Percentiles rank a stretch among this genome's conserved stretches.
Evolutionary conservation across 257 asterid genomes (phyloP).

Genomic region (Euphrasia confusa): DNA sequence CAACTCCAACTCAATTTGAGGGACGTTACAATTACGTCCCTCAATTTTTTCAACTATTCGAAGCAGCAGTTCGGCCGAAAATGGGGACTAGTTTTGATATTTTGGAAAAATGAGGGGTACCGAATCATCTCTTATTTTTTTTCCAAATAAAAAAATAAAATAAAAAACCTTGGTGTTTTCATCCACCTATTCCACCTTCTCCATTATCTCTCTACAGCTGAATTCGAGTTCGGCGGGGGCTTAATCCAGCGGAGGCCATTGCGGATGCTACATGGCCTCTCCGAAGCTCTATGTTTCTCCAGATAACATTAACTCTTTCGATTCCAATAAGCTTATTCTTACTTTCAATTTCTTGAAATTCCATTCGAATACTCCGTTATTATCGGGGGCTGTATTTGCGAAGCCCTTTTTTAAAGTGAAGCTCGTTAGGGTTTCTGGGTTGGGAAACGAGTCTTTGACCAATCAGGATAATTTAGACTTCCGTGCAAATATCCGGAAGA

Average conservation of each 20-base stretch:
- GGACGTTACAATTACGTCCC: no score
- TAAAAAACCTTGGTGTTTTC: background rate
- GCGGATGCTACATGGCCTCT: slow-evolving; percentile 47
- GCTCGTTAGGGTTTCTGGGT: slow-evolving; percentile 47
- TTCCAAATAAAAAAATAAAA: no score
- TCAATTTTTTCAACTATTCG: no score
- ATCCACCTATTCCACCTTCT: slow-evolving; percentile 32
- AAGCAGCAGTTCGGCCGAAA: no score
- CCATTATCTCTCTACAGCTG: slow-evolving; percentile 26
- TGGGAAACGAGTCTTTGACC: slow-evolving; percentile 41
- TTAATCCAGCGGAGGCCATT: slow-evolving; percentile 27
- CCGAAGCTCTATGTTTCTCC: slow-evolving; percentile 45
- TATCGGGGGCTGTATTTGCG: slow-evolving; percentile 39
- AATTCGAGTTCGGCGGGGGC: background rate
- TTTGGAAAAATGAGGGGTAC: no score
- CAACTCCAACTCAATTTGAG: no score
- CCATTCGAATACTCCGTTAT: slow-evolving; percentile 35
- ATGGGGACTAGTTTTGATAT: no score
- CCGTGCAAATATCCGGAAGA: slow-evolving; percentile 45
- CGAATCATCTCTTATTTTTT: no score
- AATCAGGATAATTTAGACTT: slow-evolving; percentile 22
- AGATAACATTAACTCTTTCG: slow-evolving; percentile 40
- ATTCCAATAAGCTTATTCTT: slow-evolving; percentile 33
- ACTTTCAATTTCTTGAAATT: slow-evolving; percentile 35
- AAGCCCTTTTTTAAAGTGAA: slow-evolving; percentile 46